Base-by-base conservation (phyloP, 75 land plant species). In the Isoetes taiwanensis region DNA sequence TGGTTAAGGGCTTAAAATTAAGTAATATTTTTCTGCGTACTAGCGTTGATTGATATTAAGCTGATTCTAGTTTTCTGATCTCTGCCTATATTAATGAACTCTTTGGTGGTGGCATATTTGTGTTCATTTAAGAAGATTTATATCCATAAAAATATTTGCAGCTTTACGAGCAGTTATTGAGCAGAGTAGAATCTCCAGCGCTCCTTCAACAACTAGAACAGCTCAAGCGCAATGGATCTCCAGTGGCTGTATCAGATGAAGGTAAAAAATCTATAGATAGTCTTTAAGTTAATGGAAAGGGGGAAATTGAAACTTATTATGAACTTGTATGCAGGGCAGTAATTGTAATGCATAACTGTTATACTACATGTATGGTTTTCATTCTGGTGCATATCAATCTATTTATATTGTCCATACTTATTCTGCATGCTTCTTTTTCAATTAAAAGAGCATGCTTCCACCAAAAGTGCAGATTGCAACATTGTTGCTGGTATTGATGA, bases 111-210 rank as follows among this genome's bases (percentile, higher is more conserved):
- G n/a, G n/a, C n/a, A n/a, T n/a, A n/a, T n/a, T n/a, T n/a, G n/a
- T n/a, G n/a, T n/a, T n/a, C n/a, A n/a, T n/a, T n/a, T n/a, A n/a
- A n/a, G n/a, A n/a, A n/a, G n/a, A n/a, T n/a, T n/a, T n/a, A n/a
- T n/a, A n/a, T n/a, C n/a, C n/a, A n/a, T n/a, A n/a, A n/a, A n/a
- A n/a, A n/a, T 2, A 32, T n/a, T 21, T 75, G 48, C 74, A 84
- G 89, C 30, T 84, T 12, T 67, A 84, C 65, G 54, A 63, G 14
- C 81, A 61, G 0, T 66, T 84, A 34, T 57, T 46, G 11, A 72
- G 57, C 12, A 64, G 69, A 10, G 81, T 78, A 34, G 76, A 78
- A 32, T 78, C 81, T 32, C 30, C 74, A 17, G 43, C 40, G 10
- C 81, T 84, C 56, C 42, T 75, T 39, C 25, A 17, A 25, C 55